phyloP scores from a whole-genome alignment of 805 yeast species.

The Candida wancherniae region DNA sequence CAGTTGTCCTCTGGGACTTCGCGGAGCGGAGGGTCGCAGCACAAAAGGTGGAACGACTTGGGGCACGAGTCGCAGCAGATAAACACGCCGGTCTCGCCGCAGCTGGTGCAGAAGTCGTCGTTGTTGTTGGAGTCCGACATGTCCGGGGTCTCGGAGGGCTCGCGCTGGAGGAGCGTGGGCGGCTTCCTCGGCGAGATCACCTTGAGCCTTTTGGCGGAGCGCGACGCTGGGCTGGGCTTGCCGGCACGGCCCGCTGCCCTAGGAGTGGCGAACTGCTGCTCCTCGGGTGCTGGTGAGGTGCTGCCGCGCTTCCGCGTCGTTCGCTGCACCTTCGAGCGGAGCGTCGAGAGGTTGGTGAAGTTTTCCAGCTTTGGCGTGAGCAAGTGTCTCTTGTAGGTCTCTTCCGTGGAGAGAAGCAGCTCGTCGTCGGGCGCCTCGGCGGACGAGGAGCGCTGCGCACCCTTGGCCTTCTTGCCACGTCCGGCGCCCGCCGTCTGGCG shows the following conservation, averaged over 20 bases:
- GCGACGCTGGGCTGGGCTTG: constrained; percentile 3
- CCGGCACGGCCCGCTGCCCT: constrained; percentile 1
- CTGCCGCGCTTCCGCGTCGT: constrained; percentile 7
- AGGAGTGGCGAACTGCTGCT: constrained; percentile 1
- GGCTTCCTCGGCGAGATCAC: constrained; percentile 32
- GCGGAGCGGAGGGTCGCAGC: constrained; percentile 86
- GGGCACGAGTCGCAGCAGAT: constrained; percentile 95
- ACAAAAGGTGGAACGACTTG: constrained; percentile 82
- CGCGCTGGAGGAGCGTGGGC: constrained; percentile 18
- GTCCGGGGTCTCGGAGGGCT: constrained; percentile 9
- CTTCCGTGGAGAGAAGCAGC: constrained; percentile 12
- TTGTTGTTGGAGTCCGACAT: constrained; percentile 36
- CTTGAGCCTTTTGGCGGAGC: constrained; percentile 18
- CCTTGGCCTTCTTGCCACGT: constrained; percentile 29
- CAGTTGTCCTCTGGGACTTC: constrained; percentile 85
- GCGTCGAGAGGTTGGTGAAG: constrained; percentile 11
- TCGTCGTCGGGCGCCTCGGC: constrained; percentile 15
- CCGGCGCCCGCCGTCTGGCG: constrained; percentile 52
- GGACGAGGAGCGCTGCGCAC: constrained; percentile 15
- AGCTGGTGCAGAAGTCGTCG: constrained; percentile 87
- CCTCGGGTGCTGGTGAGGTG: too few relatives aligned
- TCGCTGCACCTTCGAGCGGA: constrained; percentile 12
- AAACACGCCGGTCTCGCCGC: constrained; percentile 86
- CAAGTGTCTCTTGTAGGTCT: constrained; percentile 11
- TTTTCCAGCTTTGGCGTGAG: constrained; percentile 13